These are phyloP conservation scores for Saccharum spontaneum DNA, from an alignment of 176 grass and related monocot genomes.

Conservation along the genomic window DNA sequence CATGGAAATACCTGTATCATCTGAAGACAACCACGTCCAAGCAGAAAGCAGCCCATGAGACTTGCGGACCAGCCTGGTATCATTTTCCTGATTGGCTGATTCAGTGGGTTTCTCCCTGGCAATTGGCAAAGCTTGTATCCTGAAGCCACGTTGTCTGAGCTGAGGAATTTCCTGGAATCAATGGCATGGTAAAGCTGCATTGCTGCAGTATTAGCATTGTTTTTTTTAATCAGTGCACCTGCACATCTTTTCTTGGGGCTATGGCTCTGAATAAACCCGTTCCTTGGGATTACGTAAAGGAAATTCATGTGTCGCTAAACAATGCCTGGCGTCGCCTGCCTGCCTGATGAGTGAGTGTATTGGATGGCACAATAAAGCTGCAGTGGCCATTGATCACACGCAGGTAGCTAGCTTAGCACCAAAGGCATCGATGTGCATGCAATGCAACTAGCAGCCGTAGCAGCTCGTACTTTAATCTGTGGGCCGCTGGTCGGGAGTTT, in stretches of 20 bases:
- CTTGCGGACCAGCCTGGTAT: neutral
- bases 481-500: neutral
- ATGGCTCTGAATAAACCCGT: constrained; percentile 28
- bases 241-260: constrained; percentile 35
- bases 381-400: constrained; percentile 29
- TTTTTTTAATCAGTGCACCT: constrained; percentile 36
- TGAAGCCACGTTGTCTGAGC: too few relatives aligned
- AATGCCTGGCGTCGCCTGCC: constrained; percentile 19
- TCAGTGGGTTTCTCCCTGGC: neutral
- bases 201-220: neutral
- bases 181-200: constrained; percentile 26
- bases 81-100: neutral
- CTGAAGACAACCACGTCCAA: neutral
- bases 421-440: constrained; percentile 20
- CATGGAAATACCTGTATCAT: neutral
- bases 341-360: constrained; percentile 36
- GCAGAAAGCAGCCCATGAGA: neutral
- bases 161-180: neutral
- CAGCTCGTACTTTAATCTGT: constrained; percentile 15
- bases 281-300: constrained; percentile 42
- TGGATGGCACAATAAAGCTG: constrained; percentile 34
- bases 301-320: constrained; percentile 33
- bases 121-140: too few relatives aligned
- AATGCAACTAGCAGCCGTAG: constrained; percentile 3
- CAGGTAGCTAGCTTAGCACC: constrained; percentile 49